These are phyloP conservation scores for Sclerotinia sclerotiorum DNA, from an alignment of 2,329 filamentous ascomycete genomes.

Conservation along the genomic window DNA sequence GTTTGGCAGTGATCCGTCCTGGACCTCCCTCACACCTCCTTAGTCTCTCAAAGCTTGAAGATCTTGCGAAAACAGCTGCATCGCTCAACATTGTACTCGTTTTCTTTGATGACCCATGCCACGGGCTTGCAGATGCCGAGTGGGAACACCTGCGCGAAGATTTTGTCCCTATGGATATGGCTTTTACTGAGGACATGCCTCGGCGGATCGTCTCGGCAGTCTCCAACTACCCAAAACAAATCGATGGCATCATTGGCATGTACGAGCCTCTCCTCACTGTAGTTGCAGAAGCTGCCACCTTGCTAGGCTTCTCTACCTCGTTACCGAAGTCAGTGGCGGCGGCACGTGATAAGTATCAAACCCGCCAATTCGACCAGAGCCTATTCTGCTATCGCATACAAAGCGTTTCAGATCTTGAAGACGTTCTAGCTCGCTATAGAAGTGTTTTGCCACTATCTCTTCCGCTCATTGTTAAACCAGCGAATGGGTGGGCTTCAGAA, in stretches of 20 bases:
- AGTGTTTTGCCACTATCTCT: neutral
- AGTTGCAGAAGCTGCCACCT: neutral
- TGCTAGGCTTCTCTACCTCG: neutral
- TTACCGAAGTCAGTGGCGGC: neutral
- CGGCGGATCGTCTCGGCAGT: neutral
- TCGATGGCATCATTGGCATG: neutral
- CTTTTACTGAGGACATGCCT: neutral
- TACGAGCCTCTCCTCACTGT: neutral
- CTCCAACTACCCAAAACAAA: neutral
- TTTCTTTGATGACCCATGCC: neutral
- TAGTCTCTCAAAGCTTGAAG: slow-evolving; percentile 6
- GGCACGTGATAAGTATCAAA: slow-evolving; percentile 12
- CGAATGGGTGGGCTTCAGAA: slow-evolving; percentile 4
- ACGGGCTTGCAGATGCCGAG: neutral
- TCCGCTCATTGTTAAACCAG: slow-evolving; percentile 1
- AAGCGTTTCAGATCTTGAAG: neutral
- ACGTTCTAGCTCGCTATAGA: neutral
- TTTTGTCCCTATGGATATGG: slow-evolving; percentile 8
- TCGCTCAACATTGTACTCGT: slow-evolving; percentile 3
- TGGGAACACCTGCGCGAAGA: neutral
- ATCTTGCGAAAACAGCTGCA: neutral
- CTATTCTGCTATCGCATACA: slow-evolving; percentile 3
- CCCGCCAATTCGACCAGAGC: neutral
- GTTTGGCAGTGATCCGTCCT: slow-evolving; percentile 1
- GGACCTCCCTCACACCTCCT: neutral